Base-by-base conservation (phyloP, 768 basidiomycete species). In the Suillus clintonianus region DNA sequence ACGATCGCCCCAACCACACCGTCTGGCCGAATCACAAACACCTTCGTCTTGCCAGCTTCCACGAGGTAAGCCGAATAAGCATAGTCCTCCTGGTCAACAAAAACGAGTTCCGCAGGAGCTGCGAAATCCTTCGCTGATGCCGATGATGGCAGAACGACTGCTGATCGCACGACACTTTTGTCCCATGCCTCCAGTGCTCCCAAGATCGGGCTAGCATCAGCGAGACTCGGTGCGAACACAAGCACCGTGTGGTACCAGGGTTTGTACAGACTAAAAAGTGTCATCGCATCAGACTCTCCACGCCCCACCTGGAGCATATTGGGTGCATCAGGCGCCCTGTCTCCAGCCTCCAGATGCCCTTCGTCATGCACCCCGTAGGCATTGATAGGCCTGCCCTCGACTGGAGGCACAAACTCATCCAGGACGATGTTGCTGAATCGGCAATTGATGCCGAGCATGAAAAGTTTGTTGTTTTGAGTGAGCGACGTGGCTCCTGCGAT, bases 1-100 rank as follows among this genome's bases (percentile, higher is more conserved):
- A 78, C 77, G 37, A 80, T 71, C 3, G 78, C 80, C 11, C 81
- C 82, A 32, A 83, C 67, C 14, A 79, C 72, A 5, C 78, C 80
- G 67, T 83, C 81, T 0, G 81, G 82, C 19, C 82, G 69, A 15
- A 83, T 71, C 7, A 63, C 61, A 27, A 80, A 70, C 5, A 74
- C 73, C 19, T 77, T 64, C 9, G 68, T 66, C 51, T 75, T 76
- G 8, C 71, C 72, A 22, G 72, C 70, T 24, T 62, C 64, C 15
- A 75, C 69, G 55, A 69, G 69, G 68, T 82, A 82, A 1, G 74
- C 71, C 3, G 66, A 66, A 62, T 77, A 74, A 0, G 81, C 80
- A 59, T 78, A 72, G 14, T 77, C 78, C 1, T 67, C 67, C 15
- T 62, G 61, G 63, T 80, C 79, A 41, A 76, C 74, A 11, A 82